Conservation (phyloP, 2,329 filamentous ascomycete species). For the Talaromyces amestolkiae region DNA sequence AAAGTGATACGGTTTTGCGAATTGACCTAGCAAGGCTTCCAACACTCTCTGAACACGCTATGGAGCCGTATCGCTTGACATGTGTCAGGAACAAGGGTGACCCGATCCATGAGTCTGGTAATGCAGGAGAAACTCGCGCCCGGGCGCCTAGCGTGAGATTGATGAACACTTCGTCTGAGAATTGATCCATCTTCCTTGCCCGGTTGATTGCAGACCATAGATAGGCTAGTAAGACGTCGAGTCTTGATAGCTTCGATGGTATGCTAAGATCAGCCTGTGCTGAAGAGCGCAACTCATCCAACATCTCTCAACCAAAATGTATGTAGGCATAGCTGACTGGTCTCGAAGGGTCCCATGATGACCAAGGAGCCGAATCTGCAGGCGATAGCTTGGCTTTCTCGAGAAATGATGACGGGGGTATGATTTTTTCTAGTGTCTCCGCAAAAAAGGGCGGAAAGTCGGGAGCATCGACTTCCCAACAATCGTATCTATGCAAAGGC, state of each 20-base stretch:
- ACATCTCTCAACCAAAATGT: not conserved
- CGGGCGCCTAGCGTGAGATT: constrained; percentile 46
- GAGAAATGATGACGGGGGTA: not conserved
- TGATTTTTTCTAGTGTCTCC: constrained; percentile 21
- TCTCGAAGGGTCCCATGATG: not conserved
- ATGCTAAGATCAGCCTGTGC: not conserved
- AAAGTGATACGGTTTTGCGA: constrained; percentile 35
- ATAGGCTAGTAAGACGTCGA: constrained; percentile 49
- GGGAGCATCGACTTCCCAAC: constrained; percentile 37
- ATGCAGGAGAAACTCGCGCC: constrained; percentile 37
- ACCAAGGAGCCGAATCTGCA: not conserved
- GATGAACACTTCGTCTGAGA: constrained; percentile 36
- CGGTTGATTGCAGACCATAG: constrained; percentile 47
- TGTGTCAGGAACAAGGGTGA: constrained; percentile 46
- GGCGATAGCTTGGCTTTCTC: not conserved
- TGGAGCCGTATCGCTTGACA: constrained; percentile 26
- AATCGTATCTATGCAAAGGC: constrained; percentile 50
- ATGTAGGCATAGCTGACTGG: not conserved
- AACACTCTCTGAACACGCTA: not conserved
- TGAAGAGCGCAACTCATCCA: not conserved
- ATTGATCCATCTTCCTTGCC: constrained; percentile 33
- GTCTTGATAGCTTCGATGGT: constrained; percentile 36
- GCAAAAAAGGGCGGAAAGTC: constrained; percentile 19
- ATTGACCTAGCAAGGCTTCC: constrained; percentile 28
- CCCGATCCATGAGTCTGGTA: constrained; percentile 45